Base-by-base conservation (phyloP, 2,329 filamentous ascomycete genomes). In the Teratosphaeriaceae sp. region DNA sequence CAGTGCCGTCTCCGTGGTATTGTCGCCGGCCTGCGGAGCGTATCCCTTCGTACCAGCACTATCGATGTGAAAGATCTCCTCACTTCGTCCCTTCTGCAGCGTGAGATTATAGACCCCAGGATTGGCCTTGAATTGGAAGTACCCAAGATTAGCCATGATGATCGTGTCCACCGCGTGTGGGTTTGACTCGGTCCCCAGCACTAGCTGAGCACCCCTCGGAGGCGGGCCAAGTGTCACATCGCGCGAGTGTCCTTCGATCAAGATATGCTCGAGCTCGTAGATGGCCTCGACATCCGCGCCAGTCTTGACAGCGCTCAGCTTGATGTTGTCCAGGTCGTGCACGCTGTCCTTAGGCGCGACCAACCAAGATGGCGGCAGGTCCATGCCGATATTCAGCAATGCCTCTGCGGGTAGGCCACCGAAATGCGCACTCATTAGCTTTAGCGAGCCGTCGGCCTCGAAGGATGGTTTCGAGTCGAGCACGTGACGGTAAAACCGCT, bases 61-160 rank as follows among this genome's bases (percentile, higher is more conserved):
- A 57, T 95, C 85, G 38, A 98, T 85, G 19, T 78, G 75, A 68
- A 88, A 98, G 42, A 98, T 88, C 29, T 92, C 84, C 2, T 86
- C 79, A 57, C 86, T 95, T 41, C 84, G 81, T 3, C 94, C 92
- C 23, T 84, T 77, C 63, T 95, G 88, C n/a, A 98, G 73, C 34
- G 79, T 78, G 47, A 98, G 89, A 51, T 85, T 87, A 75, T 92
- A 98, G 60, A 88, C 80, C 11, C 92, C 92, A 0, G 92, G 92
- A 55, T 96, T 97, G 1, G 90, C 88, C 65, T 98, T 98, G 76
- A 98, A 98, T 58, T 98, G 92, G 70, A 98, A 97, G 67, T 95
- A 98, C 12, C 94, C 92, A 11, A 98, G 69, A 57, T 98, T 98
- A 39, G 90, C 85, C 92, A 98, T 98, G 66, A 98, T 82, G 56